phyloP scores from a whole-genome alignment of 257 asterid genomes.

The Oldenlandia corymbosa region DNA sequence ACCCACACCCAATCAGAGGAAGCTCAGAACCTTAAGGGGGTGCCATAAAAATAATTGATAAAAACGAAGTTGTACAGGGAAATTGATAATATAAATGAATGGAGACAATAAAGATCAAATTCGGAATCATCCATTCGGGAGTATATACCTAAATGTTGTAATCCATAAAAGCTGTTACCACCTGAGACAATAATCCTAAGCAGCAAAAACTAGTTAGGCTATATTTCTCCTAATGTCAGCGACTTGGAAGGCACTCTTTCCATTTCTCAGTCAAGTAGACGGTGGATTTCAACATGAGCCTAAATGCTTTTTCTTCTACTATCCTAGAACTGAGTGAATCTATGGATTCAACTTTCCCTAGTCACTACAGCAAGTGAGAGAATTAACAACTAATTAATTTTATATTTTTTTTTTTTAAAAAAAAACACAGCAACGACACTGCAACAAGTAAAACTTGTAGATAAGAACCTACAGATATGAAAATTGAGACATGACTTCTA shows the following conservation, averaged over 20 bases:
- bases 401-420: too few species aligned
- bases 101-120: not conserved
- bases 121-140: too few species aligned
- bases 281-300: not conserved
- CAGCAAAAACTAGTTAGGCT: not conserved
- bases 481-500: too few species aligned
- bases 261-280: not conserved
- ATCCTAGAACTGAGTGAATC: not conserved
- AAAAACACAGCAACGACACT: too few species aligned
- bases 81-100: not conserved
- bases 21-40: not conserved
- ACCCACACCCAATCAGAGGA: not conserved
- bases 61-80: not conserved
- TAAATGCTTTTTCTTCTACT: not conserved
- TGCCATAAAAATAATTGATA: not conserved
- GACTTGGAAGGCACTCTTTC: not conserved
- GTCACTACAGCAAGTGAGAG: not conserved
- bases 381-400: not conserved
- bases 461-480: too few species aligned
- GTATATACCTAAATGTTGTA: too few species aligned
- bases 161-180: not conserved
- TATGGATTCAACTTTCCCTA: not conserved
- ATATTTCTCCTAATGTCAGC: not conserved
- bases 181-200: not conserved
- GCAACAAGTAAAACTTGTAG: too few species aligned